Conservation (phyloP, 2,329 filamentous ascomycete species). For the Fusarium abutilonis region DNA sequence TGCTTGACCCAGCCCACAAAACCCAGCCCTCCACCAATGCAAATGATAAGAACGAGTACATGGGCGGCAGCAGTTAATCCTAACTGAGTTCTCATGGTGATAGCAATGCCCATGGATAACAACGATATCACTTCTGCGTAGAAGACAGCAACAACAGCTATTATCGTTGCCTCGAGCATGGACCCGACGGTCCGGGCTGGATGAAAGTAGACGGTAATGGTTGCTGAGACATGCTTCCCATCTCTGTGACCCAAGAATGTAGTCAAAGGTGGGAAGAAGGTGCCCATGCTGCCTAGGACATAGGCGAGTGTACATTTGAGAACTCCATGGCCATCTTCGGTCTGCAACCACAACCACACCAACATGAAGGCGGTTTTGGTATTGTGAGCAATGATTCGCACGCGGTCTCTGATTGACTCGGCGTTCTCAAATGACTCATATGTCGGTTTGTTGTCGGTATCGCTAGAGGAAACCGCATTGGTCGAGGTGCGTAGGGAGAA, state of each 20-base stretch:
- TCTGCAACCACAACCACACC: slow-evolving; percentile 67
- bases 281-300: slow-evolving; percentile 84
- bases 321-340: slow-evolving; percentile 79
- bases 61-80: slow-evolving; percentile 78
- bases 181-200: slow-evolving; percentile 86
- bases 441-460: slow-evolving; percentile 20
- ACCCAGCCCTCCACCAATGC: slow-evolving; percentile 86
- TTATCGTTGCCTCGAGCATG: slow-evolving; percentile 85
- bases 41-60: slow-evolving; percentile 80
- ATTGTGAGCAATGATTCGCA: slow-evolving; percentile 50
- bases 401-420: slow-evolving; percentile 50
- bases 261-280: slow-evolving; percentile 79
- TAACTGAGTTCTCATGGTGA: slow-evolving; percentile 75
- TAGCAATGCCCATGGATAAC: slow-evolving; percentile 87
- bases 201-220: slow-evolving; percentile 94
- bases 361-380: slow-evolving; percentile 56
- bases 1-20: slow-evolving; percentile 91
- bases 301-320: slow-evolving; percentile 94
- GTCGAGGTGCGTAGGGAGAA: slow-evolving; percentile 75
- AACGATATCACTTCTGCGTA: slow-evolving; percentile 77
- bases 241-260: slow-evolving; percentile 82
- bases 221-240: slow-evolving; percentile 93
- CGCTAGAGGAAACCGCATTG: slow-evolving; percentile 34
- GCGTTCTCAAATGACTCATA: slow-evolving; percentile 37
- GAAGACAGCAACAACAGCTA: slow-evolving; percentile 79